Conservation (phyloP, 1,284 basidiomycete genomes). For the Wolfiporia cocos region DNA sequence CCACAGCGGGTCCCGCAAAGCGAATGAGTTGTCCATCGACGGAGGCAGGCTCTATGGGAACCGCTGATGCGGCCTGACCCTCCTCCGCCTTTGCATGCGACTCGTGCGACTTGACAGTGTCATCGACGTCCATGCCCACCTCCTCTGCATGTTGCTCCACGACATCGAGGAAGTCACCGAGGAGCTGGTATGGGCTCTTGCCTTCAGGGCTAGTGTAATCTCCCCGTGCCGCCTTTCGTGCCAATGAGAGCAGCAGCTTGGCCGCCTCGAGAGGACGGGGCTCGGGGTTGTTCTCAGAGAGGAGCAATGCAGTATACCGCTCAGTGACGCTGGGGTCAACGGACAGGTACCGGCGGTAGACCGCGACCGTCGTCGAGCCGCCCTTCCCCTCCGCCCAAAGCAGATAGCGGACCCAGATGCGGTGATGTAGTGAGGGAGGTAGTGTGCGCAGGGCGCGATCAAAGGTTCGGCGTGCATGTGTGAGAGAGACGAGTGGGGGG, state of each 20-base stretch:
- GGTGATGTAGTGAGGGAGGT: constrained; percentile 89
- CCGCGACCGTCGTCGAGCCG: constrained; percentile 79
- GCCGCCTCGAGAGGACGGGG: constrained; percentile 92
- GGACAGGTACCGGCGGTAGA: constrained; percentile 88
- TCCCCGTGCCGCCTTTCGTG: constrained; percentile 78
- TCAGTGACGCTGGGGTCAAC: constrained; percentile 86
- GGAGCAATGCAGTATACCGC: constrained; percentile 74
- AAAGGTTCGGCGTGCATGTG: constrained; percentile 90
- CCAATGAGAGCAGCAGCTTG: constrained; percentile 82
- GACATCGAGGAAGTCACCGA: constrained; percentile 91
- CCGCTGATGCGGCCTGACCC: constrained; percentile 22
- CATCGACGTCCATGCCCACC: constrained; percentile 85
- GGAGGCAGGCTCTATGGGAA: constrained; percentile 39
- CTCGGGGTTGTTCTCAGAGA: constrained; percentile 55
- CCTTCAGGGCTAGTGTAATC: constrained; percentile 87
- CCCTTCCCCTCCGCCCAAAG: constrained; percentile 87
- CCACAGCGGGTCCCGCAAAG: constrained; percentile 64
- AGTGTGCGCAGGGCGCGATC: constrained; percentile 94
- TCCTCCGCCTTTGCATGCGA: constrained; percentile 32
- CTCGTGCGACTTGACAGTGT: constrained; percentile 48
- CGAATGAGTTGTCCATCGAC: constrained; percentile 64
- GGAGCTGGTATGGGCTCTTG: constrained; percentile 93
- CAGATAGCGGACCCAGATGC: constrained; percentile 94
- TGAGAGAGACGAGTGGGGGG: constrained; percentile 78
- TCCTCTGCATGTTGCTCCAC: constrained; percentile 90